Conservation (phyloP, 768 basidiomycete species). For the Mycena rebaudengoi region DNA sequence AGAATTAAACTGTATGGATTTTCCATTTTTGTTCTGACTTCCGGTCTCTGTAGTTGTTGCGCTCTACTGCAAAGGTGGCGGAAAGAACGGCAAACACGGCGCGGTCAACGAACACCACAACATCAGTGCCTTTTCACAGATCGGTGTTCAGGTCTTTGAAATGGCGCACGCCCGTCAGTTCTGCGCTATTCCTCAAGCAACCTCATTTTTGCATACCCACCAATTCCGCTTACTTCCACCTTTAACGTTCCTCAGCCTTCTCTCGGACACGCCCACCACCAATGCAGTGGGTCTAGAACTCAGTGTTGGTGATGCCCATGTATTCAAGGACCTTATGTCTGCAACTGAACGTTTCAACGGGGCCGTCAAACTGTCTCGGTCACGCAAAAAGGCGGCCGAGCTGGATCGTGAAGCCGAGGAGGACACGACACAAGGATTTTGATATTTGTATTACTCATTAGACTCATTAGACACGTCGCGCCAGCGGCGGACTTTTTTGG, state of each 20-base stretch:
- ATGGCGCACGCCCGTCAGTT: background rate
- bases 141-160: background rate
- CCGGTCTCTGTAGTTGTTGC: background rate
- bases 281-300: background rate
- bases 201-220: background rate
- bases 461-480: background rate
- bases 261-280: background rate
- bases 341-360: background rate
- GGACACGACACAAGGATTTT: background rate
- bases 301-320: background rate
- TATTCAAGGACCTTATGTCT: background rate
- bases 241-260: background rate
- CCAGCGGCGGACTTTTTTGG: too few relatives aligned
- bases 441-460: background rate
- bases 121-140: background rate
- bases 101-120: background rate
- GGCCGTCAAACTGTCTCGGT: background rate
- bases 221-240: background rate
- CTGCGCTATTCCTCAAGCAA: background rate
- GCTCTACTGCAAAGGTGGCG: conserved; percentile 1
- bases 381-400: background rate
- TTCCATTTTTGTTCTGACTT: background rate
- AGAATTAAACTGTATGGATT: background rate
- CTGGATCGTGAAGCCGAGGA: background rate
- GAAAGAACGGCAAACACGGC: conserved; percentile 8